Evolutionary conservation across 148 eudicot genomes (phyloP), one percentile per base, ranked within the genome.

Genomic region (Drosera capensis): DNA sequence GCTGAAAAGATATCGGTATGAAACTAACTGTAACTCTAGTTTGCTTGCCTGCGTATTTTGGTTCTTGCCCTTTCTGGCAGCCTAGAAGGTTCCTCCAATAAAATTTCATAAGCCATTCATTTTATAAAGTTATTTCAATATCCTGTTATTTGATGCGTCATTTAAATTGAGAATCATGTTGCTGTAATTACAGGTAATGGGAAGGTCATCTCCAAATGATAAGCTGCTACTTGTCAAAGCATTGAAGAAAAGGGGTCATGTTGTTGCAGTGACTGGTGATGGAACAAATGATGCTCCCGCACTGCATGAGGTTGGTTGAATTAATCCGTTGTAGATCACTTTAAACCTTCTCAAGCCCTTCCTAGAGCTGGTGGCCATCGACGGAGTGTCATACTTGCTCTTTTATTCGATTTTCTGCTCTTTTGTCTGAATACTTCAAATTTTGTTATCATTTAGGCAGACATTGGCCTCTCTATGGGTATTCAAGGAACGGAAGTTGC

Each of bases 401-500:
- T 2, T 16, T 40, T n/a, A 15, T 40, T 11, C 3, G 43, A 3
- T 3, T 40, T 40, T 7, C 23, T 41, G 21, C 8, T 1, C 7
- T 41, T 5, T 4, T 9, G 8, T 34, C 38, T 34, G 38, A 34
- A 11, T 15, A 34, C 14, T 34, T 36, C 35, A 36, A 30, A 5
- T 22, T 43, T 1, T 51, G 11, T 34, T 34, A 15, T 34, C n/a
- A 15, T 42, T 20, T 23, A 53, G 57, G 78, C 73, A 3, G 73
- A 72, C 40, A 54, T 72, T 30, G 78, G 73, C 26, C 62, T 72
- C 29, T 55, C 73, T 9, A 68, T 72, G 78, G 78, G 78, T 8
- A 68, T 71, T 36, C 57, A 49, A 18, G 77, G 77, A n/a, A 71
- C 72, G 0, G 77, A 67, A 59, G 77, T 71, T 3, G 73, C 78